Percentiles rank a stretch among this genome's conserved stretches.
Evolutionary conservation across 1,284 basidiomycete species (phyloP).

Genomic region (Leccinum holopus): DNA sequence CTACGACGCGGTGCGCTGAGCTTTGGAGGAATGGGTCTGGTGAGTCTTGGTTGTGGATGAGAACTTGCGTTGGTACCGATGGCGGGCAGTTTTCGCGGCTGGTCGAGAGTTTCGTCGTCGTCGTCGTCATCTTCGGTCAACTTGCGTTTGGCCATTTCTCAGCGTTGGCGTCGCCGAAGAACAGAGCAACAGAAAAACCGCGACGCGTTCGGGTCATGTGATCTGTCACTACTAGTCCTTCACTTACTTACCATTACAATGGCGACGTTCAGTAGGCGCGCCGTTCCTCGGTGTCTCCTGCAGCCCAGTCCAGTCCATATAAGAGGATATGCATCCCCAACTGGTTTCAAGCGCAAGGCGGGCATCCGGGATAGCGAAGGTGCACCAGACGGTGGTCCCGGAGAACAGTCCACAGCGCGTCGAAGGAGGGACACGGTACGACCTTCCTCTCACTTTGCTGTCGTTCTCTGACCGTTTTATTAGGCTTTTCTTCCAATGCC

Average conservation of each 20-base stretch:
- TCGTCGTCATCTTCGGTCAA: constrained; percentile 32
- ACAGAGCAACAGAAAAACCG: constrained; percentile 16
- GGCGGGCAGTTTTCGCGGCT: constrained; percentile 50
- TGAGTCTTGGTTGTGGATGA: constrained; percentile 38
- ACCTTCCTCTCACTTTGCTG: background rate
- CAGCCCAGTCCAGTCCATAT: too few relatives aligned
- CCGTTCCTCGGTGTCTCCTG: constrained; percentile 5
- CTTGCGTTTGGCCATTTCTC: constrained; percentile 44
- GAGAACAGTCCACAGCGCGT: constrained; percentile 26
- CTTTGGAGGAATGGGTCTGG: constrained; percentile 40
- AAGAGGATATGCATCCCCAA: constrained; percentile 25
- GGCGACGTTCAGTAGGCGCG: constrained; percentile 19
- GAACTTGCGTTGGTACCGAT: constrained; percentile 41
- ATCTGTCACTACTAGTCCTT: background rate
- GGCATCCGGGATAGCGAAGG: constrained; percentile 13
- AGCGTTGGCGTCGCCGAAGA: constrained; percentile 12
- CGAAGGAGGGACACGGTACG: constrained; percentile 29
- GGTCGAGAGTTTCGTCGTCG: constrained; percentile 33
- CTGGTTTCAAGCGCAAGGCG: constrained; percentile 28
- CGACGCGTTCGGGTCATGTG: constrained; percentile 35
- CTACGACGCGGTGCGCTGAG: constrained; percentile 34
- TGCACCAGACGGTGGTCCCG: constrained; percentile 10
- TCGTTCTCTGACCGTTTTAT: constrained; percentile 1
- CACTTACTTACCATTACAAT: constrained; percentile 5
- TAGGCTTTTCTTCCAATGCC: constrained; percentile 36